These are phyloP conservation scores for Apiospora aurea DNA, from an alignment of 2,329 filamentous ascomycete species.

Conservation along the genomic window DNA sequence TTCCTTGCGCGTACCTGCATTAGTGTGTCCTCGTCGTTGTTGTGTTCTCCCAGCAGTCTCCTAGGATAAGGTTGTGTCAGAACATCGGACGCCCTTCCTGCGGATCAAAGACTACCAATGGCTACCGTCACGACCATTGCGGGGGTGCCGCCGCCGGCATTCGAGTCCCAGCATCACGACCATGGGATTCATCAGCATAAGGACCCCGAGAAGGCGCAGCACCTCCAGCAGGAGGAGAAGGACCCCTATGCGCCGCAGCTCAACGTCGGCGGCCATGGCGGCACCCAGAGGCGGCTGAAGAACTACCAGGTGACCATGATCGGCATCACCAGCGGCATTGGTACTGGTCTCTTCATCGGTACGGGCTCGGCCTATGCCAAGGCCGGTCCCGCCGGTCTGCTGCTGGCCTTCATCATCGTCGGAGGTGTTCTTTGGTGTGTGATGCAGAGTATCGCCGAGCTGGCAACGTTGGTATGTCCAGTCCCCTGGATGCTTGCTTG, in stretches of 20 bases:
- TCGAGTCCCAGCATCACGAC: neutral
- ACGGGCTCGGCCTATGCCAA: slow-evolving; percentile 38
- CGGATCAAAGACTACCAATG: neutral
- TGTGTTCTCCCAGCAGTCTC: neutral
- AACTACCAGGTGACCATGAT: slow-evolving; percentile 31
- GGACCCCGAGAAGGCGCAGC: slow-evolving; percentile 15
- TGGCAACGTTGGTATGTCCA: slow-evolving; percentile 36
- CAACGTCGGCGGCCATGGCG: slow-evolving; percentile 27
- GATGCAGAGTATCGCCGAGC: slow-evolving; percentile 38
- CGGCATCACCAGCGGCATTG: slow-evolving; percentile 28
- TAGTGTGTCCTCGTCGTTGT: neutral
- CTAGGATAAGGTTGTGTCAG: neutral
- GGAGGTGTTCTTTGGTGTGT: slow-evolving; percentile 49
- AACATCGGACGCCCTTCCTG: neutral
- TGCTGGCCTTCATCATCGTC: slow-evolving; percentile 56
- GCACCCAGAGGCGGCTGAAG: slow-evolving; percentile 27
- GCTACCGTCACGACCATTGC: neutral
- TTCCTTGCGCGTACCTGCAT: neutral
- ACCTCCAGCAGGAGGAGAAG: slow-evolving; percentile 4
- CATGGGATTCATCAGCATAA: neutral
- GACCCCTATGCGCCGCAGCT: neutral
- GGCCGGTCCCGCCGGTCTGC: slow-evolving; percentile 47
- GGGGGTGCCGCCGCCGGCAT: neutral
- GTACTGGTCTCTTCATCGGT: slow-evolving; percentile 30
- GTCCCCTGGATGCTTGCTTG: neutral